phyloP scores from a whole-genome alignment of 176 grass and related monocot species.

The Avena insularis region DNA sequence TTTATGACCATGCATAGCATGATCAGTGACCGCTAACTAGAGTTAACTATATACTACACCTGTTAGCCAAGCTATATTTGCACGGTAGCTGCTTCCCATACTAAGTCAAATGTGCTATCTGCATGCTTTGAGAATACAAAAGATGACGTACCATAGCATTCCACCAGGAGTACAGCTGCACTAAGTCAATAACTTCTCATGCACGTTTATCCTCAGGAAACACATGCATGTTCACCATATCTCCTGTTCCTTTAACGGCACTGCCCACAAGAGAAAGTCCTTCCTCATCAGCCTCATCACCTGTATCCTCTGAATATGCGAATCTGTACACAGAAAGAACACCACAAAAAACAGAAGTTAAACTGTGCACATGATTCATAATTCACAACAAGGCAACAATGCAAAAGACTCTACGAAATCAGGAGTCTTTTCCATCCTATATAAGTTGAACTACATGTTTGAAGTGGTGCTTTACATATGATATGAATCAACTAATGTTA shows the following conservation, averaged over 20 bases:
- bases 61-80: not conserved
- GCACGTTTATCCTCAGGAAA: slow-evolving; percentile 96
- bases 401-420: not conserved
- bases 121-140: not conserved
- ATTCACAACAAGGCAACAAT: slow-evolving; percentile 1
- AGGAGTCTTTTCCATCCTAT: slow-evolving; percentile 25
- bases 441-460: not conserved
- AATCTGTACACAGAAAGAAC: slow-evolving; percentile 61
- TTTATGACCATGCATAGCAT: not conserved
- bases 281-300: slow-evolving; percentile 91
- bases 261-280: slow-evolving; percentile 78
- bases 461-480: not conserved
- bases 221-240: slow-evolving; percentile 81
- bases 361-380: not conserved
- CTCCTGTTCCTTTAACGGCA: slow-evolving; percentile 82
- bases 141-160: slow-evolving; percentile 62
- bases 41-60: slow-evolving; percentile 20
- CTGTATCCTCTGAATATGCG: slow-evolving; percentile 87
- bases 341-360: slow-evolving; percentile 24
- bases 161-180: slow-evolving; percentile 46
- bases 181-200: slow-evolving; percentile 48
- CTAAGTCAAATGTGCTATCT: not conserved
- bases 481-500: slow-evolving; percentile 7
- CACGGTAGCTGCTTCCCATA: not conserved
- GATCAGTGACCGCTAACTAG: not conserved